A percentile compares a stretch with the other conserved stretches of the same genome.
phyloP scores from a whole-genome alignment of 148 eudicot genomes.

The Chenopodium formosanum region DNA sequence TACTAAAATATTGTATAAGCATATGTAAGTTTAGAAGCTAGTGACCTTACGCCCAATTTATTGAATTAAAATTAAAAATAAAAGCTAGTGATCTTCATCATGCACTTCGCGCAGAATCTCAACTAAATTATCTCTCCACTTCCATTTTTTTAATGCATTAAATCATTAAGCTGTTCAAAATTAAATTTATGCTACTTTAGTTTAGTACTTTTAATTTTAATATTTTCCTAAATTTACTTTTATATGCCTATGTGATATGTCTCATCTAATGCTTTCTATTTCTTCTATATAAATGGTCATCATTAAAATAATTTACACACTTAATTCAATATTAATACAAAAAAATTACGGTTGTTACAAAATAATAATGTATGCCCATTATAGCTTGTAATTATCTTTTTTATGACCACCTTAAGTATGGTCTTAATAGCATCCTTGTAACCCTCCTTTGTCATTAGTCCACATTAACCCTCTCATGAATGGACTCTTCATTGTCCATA shows the following conservation, averaged over 20 bases:
- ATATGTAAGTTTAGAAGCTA: too few species aligned
- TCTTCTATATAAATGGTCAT: not conserved
- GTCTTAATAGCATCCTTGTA: too few species aligned
- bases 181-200: conserved; percentile 3
- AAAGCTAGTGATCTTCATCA: conserved; percentile 23
- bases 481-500: too few species aligned
- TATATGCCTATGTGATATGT: not conserved
- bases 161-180: conserved; percentile 14
- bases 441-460: too few species aligned
- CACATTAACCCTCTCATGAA: too few species aligned
- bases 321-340: too few species aligned
- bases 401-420: too few species aligned
- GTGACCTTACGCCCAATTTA: not conserved
- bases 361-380: too few species aligned
- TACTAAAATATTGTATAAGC: not conserved
- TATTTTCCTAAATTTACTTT: conserved; percentile 2
- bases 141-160: conserved; percentile 10
- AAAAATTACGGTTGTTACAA: too few species aligned
- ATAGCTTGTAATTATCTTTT: too few species aligned
- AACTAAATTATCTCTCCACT: conserved; percentile 3
- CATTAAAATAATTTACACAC: too few species aligned
- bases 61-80: not conserved
- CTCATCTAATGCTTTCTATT: not conserved
- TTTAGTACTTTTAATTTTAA: conserved; percentile 9
- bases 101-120: conserved; percentile 21